These are phyloP conservation scores for Anisodus tanguticus DNA, from an alignment of 257 asterid species.

Conservation along the genomic window DNA sequence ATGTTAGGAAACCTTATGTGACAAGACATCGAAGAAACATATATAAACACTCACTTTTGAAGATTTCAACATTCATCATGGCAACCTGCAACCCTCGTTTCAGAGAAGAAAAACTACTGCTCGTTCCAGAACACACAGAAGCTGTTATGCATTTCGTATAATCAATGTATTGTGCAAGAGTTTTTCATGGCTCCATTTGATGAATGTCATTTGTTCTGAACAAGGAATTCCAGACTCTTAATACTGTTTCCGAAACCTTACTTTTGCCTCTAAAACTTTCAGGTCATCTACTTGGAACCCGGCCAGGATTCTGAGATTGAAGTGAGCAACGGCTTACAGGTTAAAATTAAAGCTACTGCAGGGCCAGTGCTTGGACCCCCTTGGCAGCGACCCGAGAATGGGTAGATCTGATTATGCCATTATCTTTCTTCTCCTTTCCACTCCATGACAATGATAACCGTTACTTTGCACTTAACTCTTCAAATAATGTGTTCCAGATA, in stretches of 20 bases:
- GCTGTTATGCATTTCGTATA: neutral
- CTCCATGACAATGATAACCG: neutral
- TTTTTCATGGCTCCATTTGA: neutral
- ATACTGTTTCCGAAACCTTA: neutral
- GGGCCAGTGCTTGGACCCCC: constrained; percentile 98
- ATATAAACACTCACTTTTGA: neutral
- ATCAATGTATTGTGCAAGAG: neutral
- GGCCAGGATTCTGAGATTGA: constrained; percentile 60
- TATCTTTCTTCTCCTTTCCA: neutral
- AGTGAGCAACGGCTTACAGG: constrained; percentile 48
- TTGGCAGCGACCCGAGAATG: constrained; percentile 97
- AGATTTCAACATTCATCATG: neutral
- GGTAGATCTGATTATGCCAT: constrained; percentile 46
- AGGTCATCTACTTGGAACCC: constrained; percentile 91
- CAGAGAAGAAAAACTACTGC: neutral
- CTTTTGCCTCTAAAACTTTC: constrained; percentile 22
- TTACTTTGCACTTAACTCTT: constrained; percentile 13
- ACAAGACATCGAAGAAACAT: neutral
- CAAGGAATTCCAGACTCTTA: constrained; percentile 1
- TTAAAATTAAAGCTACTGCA: constrained; percentile 76
- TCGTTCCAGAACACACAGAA: neutral
- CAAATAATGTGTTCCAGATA: constrained; percentile 53
- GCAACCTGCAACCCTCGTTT: neutral
- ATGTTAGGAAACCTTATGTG: neutral
- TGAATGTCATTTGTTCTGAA: neutral